Evolutionary conservation across 495 filamentous ascomycete species (phyloP), one percentile per base, ranked within the genome.

Genomic region (Cercophora newfieldiana): DNA sequence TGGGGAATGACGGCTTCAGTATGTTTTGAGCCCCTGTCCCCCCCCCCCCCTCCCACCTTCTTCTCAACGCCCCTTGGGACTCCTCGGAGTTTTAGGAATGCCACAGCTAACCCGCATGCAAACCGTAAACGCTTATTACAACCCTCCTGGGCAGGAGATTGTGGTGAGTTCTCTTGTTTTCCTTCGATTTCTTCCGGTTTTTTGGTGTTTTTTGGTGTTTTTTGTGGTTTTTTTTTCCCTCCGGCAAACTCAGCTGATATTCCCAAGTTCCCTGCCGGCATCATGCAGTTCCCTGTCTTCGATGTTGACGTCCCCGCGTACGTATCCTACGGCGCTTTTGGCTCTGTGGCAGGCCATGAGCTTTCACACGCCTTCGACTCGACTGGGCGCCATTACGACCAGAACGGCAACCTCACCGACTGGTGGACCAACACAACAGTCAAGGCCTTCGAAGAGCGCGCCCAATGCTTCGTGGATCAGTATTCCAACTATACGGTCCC

Each of bases 321-420:
- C 65, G 71, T 91, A 24, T 83, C 84, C 21, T 92, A 92, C 67
- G 89, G 89, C 33, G 87, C 89, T 1, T 91, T 92, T 68, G 89
- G 88, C 31, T 82, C 88, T 3, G 86, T 92, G 33, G 87, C 86
- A 54, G 89, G 89, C 8, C 89, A 92, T 70, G 89, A 92, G 71
- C 82, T 92, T 12, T 89, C 87, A 1, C 89, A 91, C 71, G 88
- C 88, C 16, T 91, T 92, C 67, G 89, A 92, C 72, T 87, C 86
- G 24, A 87, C 83, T 3, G 89, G 89, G 61, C 81, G 88, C 29
- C 87, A 90, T 68, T 92, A 90, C 63, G 88, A 91, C 63, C 79
- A 89, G 70, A 84, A 81, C 19, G 89, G 89, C 24, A 89, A 88
- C 63, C 90, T 84, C 66, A 89, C 86, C 0, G 84, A 91, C 70